These are phyloP conservation scores for Termitomyces sp. DNA, from an alignment of 768 basidiomycete genomes.

Conservation along the genomic window DNA sequence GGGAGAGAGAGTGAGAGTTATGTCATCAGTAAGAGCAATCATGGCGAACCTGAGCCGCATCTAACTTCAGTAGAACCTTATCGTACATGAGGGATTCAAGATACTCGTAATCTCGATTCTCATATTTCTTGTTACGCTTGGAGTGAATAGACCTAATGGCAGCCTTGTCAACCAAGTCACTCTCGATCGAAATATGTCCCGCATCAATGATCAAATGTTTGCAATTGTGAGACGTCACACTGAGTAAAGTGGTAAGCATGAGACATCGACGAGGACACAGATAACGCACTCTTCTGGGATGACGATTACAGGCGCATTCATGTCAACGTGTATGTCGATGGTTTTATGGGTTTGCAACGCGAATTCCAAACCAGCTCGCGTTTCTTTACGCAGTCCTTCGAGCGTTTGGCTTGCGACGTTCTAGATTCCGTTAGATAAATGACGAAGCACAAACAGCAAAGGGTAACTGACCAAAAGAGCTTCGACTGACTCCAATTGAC, in stretches of 20 bases:
- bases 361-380: conserved; percentile 89
- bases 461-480: conserved; percentile 69
- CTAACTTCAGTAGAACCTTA: conserved; percentile 73
- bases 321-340: conserved; percentile 91
- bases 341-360: conserved; percentile 94
- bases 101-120: conserved; percentile 79
- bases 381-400: conserved; percentile 91
- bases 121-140: conserved; percentile 83
- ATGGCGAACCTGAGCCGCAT: conserved; percentile 79
- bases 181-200: conserved; percentile 92
- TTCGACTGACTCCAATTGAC: conserved; percentile 92
- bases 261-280: background rate
- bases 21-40: conserved; percentile 2
- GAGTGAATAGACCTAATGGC: conserved; percentile 72
- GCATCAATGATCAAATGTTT: conserved; percentile 92
- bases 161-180: conserved; percentile 82
- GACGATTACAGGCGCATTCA: conserved; percentile 96
- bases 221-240: conserved; percentile 72
- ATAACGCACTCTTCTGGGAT: conserved; percentile 82
- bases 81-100: conserved; percentile 97
- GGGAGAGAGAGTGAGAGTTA: conserved; percentile 35
- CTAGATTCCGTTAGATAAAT: conserved; percentile 33
- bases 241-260: conserved; percentile 24
- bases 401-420: conserved; percentile 90
- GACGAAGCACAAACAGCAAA: background rate